phyloP scores from a whole-genome alignment of 169 alveolate species.

The Cryptosporidium felis region DNA sequence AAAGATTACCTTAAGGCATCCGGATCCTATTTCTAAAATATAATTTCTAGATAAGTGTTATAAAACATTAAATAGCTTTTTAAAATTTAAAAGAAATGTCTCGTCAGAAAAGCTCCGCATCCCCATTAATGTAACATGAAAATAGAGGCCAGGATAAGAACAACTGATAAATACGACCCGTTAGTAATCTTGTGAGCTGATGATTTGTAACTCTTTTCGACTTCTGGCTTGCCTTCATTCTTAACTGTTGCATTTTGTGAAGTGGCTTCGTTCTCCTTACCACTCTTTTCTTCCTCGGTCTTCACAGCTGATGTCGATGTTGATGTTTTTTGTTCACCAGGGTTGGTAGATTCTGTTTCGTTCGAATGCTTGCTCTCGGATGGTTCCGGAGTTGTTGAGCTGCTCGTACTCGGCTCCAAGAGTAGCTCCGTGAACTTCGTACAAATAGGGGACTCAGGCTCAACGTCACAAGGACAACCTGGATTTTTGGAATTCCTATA shows the following conservation, averaged over 20 bases:
- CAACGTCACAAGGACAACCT: slow-evolving; percentile 61
- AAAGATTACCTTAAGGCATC: too few species aligned
- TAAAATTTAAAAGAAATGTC: too few species aligned
- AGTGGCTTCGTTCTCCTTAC: not conserved
- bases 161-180: too few species aligned
- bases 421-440: slow-evolving; percentile 5
- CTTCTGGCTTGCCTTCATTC: not conserved
- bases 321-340: not conserved
- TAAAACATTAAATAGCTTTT: too few species aligned
- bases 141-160: too few species aligned
- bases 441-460: slow-evolving; percentile 44
- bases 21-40: too few species aligned
- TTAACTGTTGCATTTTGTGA: too few species aligned
- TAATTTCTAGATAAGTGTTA: too few species aligned
- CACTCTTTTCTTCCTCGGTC: not conserved
- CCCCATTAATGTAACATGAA: too few species aligned
- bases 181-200: not conserved
- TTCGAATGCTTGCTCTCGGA: not conserved
- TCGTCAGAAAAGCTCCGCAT: too few species aligned
- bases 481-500: slow-evolving; percentile 55
- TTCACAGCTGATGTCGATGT: not conserved
- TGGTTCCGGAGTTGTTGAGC: slow-evolving; percentile 11
- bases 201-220: not conserved
- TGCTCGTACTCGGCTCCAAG: not conserved
- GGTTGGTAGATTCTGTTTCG: not conserved